Evolutionary conservation across 1,284 basidiomycete genomes (phyloP).

Genomic region (Ganoderma boninense): DNA sequence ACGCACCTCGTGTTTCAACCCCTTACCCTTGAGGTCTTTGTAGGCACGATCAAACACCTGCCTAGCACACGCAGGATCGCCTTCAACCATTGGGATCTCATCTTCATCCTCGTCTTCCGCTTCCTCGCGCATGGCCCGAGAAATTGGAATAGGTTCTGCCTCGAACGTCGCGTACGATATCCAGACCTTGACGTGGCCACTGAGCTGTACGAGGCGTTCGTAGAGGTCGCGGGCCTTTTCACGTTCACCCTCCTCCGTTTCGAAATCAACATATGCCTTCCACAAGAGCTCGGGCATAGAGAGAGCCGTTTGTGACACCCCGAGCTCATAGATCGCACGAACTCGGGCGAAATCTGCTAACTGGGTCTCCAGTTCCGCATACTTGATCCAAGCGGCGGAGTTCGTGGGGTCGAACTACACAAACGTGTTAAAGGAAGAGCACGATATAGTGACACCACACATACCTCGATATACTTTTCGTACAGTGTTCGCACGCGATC

Average conservation of each 20-base stretch:
- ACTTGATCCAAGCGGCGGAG: slow-evolving; percentile 96
- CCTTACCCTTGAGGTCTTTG: slow-evolving; percentile 81
- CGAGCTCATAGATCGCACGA: slow-evolving; percentile 96
- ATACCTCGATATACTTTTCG: slow-evolving; percentile 92
- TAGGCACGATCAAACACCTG: slow-evolving; percentile 88
- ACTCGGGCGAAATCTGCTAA: slow-evolving; percentile 93
- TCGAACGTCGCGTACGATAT: slow-evolving; percentile 84
- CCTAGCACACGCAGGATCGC: slow-evolving; percentile 72
- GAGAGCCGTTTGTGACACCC: slow-evolving; percentile 87
- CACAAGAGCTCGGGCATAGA: slow-evolving; percentile 99
- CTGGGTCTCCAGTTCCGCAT: slow-evolving; percentile 93
- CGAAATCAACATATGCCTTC: slow-evolving; percentile 98
- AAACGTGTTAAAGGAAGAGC: not conserved
- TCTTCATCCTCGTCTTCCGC: slow-evolving; percentile 66
- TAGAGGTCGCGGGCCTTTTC: slow-evolving; percentile 88
- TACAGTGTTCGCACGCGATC: slow-evolving; percentile 93
- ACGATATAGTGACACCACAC: slow-evolving; percentile 23
- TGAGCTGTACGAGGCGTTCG: slow-evolving; percentile 87
- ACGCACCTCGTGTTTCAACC: slow-evolving; percentile 87
- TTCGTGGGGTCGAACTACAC: slow-evolving; percentile 87
- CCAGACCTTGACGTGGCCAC: slow-evolving; percentile 96
- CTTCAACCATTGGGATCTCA: slow-evolving; percentile 37
- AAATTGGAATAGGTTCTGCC: slow-evolving; percentile 71
- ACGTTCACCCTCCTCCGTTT: slow-evolving; percentile 94
- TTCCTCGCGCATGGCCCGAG: slow-evolving; percentile 74